Evolutionary conservation across 179 eudicot species (phyloP), one percentile per base, ranked within the genome.

Genomic region (Beta lomatogona): DNA sequence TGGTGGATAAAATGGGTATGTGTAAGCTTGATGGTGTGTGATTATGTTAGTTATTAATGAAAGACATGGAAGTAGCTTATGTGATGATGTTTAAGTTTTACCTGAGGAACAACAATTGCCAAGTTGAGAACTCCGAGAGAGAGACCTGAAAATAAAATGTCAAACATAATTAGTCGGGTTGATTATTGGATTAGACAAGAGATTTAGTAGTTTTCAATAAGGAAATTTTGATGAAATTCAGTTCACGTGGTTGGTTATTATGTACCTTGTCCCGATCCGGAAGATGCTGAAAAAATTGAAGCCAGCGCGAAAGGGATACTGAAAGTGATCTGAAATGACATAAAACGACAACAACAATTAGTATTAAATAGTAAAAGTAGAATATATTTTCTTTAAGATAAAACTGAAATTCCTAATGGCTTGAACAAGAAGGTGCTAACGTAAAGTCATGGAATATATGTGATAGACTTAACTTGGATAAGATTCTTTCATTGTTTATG

Each of bases 21-120:
- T 70, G 6, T 21, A 11, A 2, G 9, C 9, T 55, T 4, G 59
- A 55, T 55, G 18, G 15, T 3, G 59, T 61, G 50, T 67, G 11
- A 48, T 67, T 67, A 67, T 67, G 21, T 16, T 36, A 67, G 46
- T 67, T 36, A 36, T 67, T 28, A 28, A 0, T 66, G 0, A 0
- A 4, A 4, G 63, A 5, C 19, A 2, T 12, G 9, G 31, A 66
- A 66, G 11, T 13, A 66, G 25, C 2, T 31, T 15, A 14, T 19
- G 15, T 25, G 28, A 28, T 72, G 60, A 50, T 50, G 76, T 72
- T 22, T 21, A 31, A 53, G 25, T 73, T 9, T 83, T 70, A 85
- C 91, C 89, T 88, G 91, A 60, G 91, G 91, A 81, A 89, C 72
- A 67, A 85, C 85, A 16, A 89, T 79, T 13, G 89, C 87, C 57